A percentile compares a stretch with the other conserved stretches of the same genome.
phyloP scores from a whole-genome alignment of 805 yeast genomes.

The Babjeviella inositovora region DNA sequence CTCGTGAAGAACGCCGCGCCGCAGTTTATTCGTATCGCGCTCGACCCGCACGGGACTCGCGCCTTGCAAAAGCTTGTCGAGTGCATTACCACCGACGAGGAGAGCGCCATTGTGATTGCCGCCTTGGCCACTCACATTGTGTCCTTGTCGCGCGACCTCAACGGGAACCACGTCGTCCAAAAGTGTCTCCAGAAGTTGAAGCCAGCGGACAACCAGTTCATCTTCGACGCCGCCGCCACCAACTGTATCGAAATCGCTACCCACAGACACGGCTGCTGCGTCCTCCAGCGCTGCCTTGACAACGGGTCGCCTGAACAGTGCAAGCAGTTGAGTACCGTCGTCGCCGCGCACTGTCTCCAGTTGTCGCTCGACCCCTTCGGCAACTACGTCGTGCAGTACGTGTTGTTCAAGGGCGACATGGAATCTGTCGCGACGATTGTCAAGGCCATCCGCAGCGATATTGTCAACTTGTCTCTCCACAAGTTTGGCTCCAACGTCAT shows the following conservation, averaged over 20 bases:
- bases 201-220: constrained; percentile 65
- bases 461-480: constrained; percentile 28
- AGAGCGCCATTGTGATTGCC: constrained; percentile 43
- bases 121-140: constrained; percentile 62
- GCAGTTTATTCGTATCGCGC: constrained; percentile 63
- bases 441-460: constrained; percentile 2
- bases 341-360: constrained; percentile 51
- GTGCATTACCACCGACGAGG: constrained; percentile 56
- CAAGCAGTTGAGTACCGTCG: constrained; percentile 43
- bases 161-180: constrained; percentile 95
- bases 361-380: constrained; percentile 90
- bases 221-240: constrained; percentile 68
- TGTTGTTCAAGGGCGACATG: constrained; percentile 17
- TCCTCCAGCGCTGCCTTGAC: constrained; percentile 86
- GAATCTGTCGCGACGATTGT: constrained; percentile 3
- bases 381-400: constrained; percentile 92
- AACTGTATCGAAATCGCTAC: constrained; percentile 76
- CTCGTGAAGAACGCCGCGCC: constrained; percentile 61
- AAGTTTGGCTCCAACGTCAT: constrained; percentile 47
- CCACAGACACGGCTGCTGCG: constrained; percentile 97
- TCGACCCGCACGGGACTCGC: constrained; percentile 92
- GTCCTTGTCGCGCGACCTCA: constrained; percentile 68
- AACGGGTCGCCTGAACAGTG: constrained; percentile 67
- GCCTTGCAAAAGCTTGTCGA: constrained; percentile 90
- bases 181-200: constrained; percentile 67